Evolutionary conservation across 2,329 filamentous ascomycete species (phyloP).

Genomic region (Drechslerella dactyloides): DNA sequence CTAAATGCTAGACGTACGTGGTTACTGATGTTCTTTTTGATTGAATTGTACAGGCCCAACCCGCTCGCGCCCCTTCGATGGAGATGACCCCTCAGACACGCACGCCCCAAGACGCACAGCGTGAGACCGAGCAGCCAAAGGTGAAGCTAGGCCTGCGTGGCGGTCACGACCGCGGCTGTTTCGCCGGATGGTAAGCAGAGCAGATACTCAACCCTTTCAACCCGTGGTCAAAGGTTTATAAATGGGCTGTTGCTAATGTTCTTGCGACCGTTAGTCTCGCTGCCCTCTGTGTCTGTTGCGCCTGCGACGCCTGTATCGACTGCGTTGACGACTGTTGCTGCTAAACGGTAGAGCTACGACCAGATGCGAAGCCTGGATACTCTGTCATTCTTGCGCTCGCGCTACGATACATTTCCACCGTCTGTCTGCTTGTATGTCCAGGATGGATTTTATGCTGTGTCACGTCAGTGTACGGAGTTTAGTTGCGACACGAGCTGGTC

Average conservation of each 20-base stretch:
- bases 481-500: no score
- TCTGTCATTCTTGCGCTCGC: no score
- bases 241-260: neutral
- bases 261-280: constrained; percentile 22
- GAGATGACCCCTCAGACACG: constrained; percentile 43
- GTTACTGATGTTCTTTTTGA: no score
- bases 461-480: no score
- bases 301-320: constrained; percentile 48
- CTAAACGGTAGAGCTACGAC: no score
- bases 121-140: constrained; percentile 30
- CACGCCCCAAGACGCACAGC: constrained; percentile 32
- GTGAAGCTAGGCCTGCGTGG: constrained; percentile 45
- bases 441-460: no score
- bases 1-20: no score
- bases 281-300: constrained; percentile 45
- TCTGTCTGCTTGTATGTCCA: no score
- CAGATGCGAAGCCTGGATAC: no score
- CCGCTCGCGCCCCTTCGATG: constrained; percentile 28
- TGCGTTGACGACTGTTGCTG: constrained; percentile 50
- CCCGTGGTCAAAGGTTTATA: no score
- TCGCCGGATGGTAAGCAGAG: constrained; percentile 40
- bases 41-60: constrained; percentile 17
- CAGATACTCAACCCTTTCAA: neutral
- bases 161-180: constrained; percentile 43
- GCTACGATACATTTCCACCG: neutral